Evolutionary conservation across 78 protist genomes (phyloP), one percentile per base, ranked within the genome.

Genomic region (Cavenderia fasciculata): DNA sequence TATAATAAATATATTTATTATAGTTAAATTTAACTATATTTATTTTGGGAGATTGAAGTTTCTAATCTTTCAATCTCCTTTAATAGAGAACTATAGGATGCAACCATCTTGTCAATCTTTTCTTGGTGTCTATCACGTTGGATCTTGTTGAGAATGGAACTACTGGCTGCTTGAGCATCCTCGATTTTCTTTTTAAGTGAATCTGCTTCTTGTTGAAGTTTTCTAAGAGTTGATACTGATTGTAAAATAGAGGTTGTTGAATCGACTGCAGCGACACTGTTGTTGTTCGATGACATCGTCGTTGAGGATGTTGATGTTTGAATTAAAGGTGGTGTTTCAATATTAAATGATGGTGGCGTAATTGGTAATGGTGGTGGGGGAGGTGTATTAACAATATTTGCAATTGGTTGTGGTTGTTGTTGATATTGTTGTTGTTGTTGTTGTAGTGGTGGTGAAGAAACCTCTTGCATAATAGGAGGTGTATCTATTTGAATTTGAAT

Each of bases 161-260:
- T 56, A 29, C 47, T 36, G 46, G 29, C 49, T 23, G 70, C 57
- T 52, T 52, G 56, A 8, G 27, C 34, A n/a, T 52, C 51, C 14
- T 31, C 36, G 19, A 66, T 11, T 54, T 65, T 52, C 49, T 31
- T 66, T 33, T 79, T 79, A 4, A 66, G 31, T 16, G 52, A 34
- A 36, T 63, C 69, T 4, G 59, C 29, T 66, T 79, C 88, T 79
- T 79, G 88, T 79, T 79, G 88, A 34, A 69, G 21, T 66, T 52
- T 79, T 62, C 88, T 62, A 25, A 79, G 73, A 31, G 69, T n/a
- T 34, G 69, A 61, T 14, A 33, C 43, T 12, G 31, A 33, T 16
- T 61, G 69, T 34, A 61, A 10, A 4, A 61, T 4, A n/a, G n/a
- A n/a, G n/a, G n/a, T n/a, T n/a, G n/a, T n/a, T n/a, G n/a, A n/a